Percentiles rank a stretch among this genome's conserved stretches.
Evolutionary conservation across 192 early-diverging fungal species (phyloP).

Genomic region (Gamsiella multidivaricata): DNA sequence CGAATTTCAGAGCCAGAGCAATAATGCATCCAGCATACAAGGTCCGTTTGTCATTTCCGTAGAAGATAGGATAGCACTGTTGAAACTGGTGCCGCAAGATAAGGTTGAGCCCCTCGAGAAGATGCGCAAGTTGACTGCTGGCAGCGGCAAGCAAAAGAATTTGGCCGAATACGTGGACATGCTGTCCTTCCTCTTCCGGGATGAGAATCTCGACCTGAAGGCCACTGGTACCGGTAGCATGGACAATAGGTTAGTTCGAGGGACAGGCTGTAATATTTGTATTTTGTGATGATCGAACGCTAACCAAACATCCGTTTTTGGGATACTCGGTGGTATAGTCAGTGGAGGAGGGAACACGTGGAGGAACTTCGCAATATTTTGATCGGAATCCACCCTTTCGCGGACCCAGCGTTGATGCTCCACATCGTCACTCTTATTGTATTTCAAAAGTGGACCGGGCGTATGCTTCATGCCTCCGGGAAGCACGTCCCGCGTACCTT

Average conservation of each 20-base stretch:
- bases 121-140: conserved; percentile 29
- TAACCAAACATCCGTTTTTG: not conserved
- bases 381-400: conserved; percentile 1
- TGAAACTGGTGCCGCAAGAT: conserved; percentile 6
- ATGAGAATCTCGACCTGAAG: not conserved
- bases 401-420: conserved; percentile 31
- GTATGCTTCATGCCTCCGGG: conserved; percentile 50
- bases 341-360: conserved; percentile 16
- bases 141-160: conserved; percentile 44
- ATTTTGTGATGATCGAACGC: not conserved
- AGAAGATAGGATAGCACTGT: conserved; percentile 7
- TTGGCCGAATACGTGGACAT: conserved; percentile 20
- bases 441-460: conserved; percentile 34
- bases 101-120: conserved; percentile 5
- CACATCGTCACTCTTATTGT: conserved; percentile 44
- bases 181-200: not conserved
- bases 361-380: conserved; percentile 14
- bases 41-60: conserved; percentile 3
- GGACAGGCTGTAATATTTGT: not conserved
- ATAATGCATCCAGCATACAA: not conserved
- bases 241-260: conserved; percentile 10
- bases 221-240: not conserved
- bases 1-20: not conserved
- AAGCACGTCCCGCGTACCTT: conserved; percentile 46
- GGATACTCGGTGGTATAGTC: not conserved